Conservation (phyloP, 192 early-diverging fungal species). For the Coemansia asiatica region DNA sequence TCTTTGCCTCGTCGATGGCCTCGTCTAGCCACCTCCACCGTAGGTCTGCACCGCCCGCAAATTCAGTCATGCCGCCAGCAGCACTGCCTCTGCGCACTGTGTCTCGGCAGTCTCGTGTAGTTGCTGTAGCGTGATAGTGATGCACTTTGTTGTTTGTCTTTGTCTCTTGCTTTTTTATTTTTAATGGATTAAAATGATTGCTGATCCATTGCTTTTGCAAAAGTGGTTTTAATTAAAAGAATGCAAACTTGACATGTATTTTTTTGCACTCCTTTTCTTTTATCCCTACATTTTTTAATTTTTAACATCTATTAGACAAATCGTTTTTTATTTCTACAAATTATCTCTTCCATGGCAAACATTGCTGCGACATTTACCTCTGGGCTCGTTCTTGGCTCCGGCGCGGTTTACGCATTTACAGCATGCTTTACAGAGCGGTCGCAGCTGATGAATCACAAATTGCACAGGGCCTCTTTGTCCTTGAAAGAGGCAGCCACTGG, state of each 20-base stretch:
- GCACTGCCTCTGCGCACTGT: conserved; percentile 25
- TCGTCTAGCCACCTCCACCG: conserved; percentile 10
- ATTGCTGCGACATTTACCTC: conserved; percentile 41
- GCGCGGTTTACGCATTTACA: conserved; percentile 41
- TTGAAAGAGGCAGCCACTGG: conserved; percentile 20
- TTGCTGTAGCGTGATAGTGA: conserved; percentile 26
- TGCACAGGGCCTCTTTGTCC: conserved; percentile 29
- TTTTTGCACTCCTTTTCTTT: neutral
- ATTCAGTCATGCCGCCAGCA: conserved; percentile 14
- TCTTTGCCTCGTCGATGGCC: conserved; percentile 37
- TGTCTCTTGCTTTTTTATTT: too few relatives aligned
- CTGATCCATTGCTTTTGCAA: neutral
- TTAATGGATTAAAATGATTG: neutral
- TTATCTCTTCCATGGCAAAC: conserved; percentile 31
- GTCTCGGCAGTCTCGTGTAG: conserved; percentile 17
- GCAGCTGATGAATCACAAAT: conserved; percentile 30
- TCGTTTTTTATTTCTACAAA: conserved; percentile 1
- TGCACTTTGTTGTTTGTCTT: too few relatives aligned
- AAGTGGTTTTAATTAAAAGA: too few relatives aligned
- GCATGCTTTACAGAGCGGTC: conserved; percentile 37
- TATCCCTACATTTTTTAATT: neutral
- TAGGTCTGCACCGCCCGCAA: conserved; percentile 4
- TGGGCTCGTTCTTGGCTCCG: conserved; percentile 45
- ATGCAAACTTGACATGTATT: too few relatives aligned
- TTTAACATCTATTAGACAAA: neutral